Base-by-base conservation (phyloP, 108 stramenopile genomes). In the Seminavis robusta region DNA sequence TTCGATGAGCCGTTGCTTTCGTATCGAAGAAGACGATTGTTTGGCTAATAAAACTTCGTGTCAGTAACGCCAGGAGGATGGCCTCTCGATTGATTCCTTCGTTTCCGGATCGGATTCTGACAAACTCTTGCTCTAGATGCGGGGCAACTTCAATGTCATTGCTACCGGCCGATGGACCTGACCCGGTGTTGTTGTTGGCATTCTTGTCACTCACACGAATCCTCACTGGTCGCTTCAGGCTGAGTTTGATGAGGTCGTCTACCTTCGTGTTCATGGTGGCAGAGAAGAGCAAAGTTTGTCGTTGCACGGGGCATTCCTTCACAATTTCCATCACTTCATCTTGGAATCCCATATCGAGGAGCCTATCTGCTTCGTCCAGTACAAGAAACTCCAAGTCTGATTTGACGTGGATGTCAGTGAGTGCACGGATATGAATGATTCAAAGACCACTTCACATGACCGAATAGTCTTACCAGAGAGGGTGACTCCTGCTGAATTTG, bases 221-320 rank as follows among this genome's bases (percentile, higher is more conserved):
- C n/a, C 95, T 71, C 9, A 99, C 92, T 5, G 98, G 96, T 32
- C 86, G 74, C 55, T 89, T 90, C 61, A 99, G 55, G 32, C 90
- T 86, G 27, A 97, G 69, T 31, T 78, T 76, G 47, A 94, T 84
- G 6, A 99, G 69, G 16, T 92, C 94, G 48, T 97, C 91, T 0
- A 99, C 94, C 60, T 90, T 94, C 13, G 94, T 89, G 51, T 81
- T 92, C 92, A 99, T 88, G n/a, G 98, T 99, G 0, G 98, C 98
- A 44, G 95, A 96, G 70, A 97, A 99, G 23, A 99, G 75, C 62
- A 99, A 55, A 9, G 97, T 96, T 52, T 99, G 98, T 24, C 98
- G 67, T 28, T 84, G 64, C 17, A 60, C 60, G 16, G 97, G 97
- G 33, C 85, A 92, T 1, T 90, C 56, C 51, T 94, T 91, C 56